These are phyloP conservation scores for Rhododendron henanense DNA, from an alignment of 148 eudicot species.

Conservation along the genomic window DNA sequence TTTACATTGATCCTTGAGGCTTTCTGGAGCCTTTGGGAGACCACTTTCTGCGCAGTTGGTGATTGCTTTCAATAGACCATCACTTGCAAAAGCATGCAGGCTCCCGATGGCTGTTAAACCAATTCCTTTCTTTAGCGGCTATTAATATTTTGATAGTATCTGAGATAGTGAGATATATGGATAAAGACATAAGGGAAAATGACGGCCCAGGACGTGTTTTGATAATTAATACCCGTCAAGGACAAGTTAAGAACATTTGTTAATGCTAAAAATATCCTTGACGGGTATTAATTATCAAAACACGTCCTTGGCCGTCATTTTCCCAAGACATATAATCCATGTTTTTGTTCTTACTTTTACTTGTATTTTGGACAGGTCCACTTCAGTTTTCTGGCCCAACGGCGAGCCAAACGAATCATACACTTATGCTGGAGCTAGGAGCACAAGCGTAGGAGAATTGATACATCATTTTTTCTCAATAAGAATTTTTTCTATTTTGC, in stretches of 20 bases:
- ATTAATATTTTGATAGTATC: no score
- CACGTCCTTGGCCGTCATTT: no score
- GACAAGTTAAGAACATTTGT: no score
- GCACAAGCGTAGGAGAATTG: constrained; percentile 21
- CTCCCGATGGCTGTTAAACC: not conserved
- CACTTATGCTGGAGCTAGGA: constrained; percentile 31
- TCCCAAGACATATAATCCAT: no score
- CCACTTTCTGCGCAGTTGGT: no score
- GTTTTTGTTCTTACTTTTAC: not conserved
- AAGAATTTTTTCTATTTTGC: not conserved
- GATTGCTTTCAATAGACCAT: not conserved
- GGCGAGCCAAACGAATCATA: constrained; percentile 19
- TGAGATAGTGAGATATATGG: not conserved
- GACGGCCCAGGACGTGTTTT: no score
- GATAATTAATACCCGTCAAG: no score
- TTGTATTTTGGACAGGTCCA: constrained; percentile 27
- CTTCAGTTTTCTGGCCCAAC: constrained; percentile 34
- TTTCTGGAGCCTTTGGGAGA: no score
- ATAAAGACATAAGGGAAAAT: not conserved
- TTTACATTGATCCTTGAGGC: no score
- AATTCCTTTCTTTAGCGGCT: not conserved
- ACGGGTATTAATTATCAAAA: no score
- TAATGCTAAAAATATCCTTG: no score
- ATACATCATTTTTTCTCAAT: not conserved
- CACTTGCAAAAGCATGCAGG: not conserved